Base-by-base conservation (phyloP, 495 filamentous ascomycete species). In the Hypomontagnella monticulosa region DNA sequence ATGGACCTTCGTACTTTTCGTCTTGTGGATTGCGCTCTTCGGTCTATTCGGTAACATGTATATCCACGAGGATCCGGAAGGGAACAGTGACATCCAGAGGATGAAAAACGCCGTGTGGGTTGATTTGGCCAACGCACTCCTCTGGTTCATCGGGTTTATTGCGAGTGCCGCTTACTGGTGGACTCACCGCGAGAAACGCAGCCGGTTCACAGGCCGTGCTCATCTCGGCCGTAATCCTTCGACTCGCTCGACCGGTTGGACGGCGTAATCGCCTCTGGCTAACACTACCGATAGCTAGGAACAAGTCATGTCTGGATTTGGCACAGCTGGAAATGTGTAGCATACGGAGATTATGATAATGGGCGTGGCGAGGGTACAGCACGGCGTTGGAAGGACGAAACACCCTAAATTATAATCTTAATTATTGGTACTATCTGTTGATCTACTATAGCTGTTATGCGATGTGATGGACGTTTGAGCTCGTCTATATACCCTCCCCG, bases 21-120 rank as follows among this genome's bases (percentile, higher is more conserved):
- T 93, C 27, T 79, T 96, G 11, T 96, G 89, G 89, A 83, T 90
- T 70, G 84, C 85, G 2, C 80, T 95, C 38, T 96, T 97, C 75
- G 92, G 91, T 18, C 70, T 92, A 27, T 96, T 96, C 74, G 93
- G 86, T 48, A 85, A 63, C 41, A 84, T 91, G 81, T 96, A 89
- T 80, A 89, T 95, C 76, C 74, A 88, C 54, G 84, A 85, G 48
- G 73, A 91, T 64, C 70, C 88, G 6, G 79, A 87, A 58, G 85
- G 84, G 27, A 80, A 91, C 72, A 65, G 59, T 12, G 81, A 81
- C 16, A 82, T 92, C 48, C 78, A 81, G 66, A 82, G 90, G 30
- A 95, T 96, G 92, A 90, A 92, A 75, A 87, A 89, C 74, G 91
- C 92, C 23, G 91, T 93, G 27, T 97, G 92, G 91, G 77, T 96